A percentile compares a stretch with the other conserved stretches of the same genome.
These are phyloP conservation scores for Lonicera japonica DNA, from an alignment of 129 eudicot species.

Conservation along the genomic window DNA sequence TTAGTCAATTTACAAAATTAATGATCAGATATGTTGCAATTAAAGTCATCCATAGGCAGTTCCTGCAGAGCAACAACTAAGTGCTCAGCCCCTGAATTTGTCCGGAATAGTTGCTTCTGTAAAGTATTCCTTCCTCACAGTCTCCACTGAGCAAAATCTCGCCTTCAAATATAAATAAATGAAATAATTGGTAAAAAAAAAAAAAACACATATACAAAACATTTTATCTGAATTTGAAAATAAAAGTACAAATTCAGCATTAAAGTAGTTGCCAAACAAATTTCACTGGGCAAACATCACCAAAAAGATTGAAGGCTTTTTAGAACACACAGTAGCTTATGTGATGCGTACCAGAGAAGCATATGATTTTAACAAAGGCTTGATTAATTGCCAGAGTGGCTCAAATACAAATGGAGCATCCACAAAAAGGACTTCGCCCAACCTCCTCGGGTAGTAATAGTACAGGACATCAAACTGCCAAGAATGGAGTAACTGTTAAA, in stretches of 20 bases:
- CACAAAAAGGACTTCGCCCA: slow-evolving; percentile 83
- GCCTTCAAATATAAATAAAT: slow-evolving; percentile 34
- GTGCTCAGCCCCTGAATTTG: slow-evolving; percentile 41
- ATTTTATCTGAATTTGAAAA: too few relatives aligned
- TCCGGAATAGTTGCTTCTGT: slow-evolving; percentile 63
- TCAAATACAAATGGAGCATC: slow-evolving; percentile 91
- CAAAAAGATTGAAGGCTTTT: not conserved
- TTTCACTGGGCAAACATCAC: not conserved
- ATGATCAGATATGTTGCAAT: too few relatives aligned
- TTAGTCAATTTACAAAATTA: too few relatives aligned
- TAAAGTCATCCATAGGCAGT: too few relatives aligned
- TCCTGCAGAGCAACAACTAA: not conserved
- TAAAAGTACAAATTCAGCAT: too few relatives aligned
- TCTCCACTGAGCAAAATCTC: slow-evolving; percentile 73
- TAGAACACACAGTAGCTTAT: not conserved
- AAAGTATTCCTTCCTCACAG: slow-evolving; percentile 67
- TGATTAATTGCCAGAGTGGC: slow-evolving; percentile 86
- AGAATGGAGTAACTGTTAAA: slow-evolving; percentile 7
- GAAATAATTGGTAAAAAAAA: not conserved
- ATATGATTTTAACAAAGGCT: slow-evolving; percentile 71
- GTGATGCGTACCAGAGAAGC: slow-evolving; percentile 67
- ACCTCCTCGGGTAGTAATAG: slow-evolving; percentile 79
- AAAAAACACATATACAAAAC: not conserved
- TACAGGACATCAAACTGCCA: slow-evolving; percentile 91
- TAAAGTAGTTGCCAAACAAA: not conserved